Evolutionary conservation across 208 protist species (phyloP), one percentile per base, ranked within the genome.

Genomic region (Blastocrithidia nonstop): DNA sequence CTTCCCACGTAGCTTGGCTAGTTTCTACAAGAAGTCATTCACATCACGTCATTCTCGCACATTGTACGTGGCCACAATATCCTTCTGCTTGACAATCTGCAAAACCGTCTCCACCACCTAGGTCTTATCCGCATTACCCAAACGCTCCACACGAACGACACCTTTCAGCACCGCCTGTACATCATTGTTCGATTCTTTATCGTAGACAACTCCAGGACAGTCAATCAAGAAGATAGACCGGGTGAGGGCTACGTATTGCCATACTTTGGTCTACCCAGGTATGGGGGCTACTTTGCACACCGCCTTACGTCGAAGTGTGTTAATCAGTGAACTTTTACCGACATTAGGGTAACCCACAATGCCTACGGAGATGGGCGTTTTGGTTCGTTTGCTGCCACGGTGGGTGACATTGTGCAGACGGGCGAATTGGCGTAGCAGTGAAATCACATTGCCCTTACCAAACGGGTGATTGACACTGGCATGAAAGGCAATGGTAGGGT

Each of bases 231-330:
- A 99, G 45, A 99, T 99, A 38, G 69, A 72, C 32, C 91, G 80
- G 32, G 97, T 98, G 9, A 99, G 77, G 1, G 95, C 95, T 24
- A 99, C 94, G 68, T 99, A 99, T 71, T 99, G 97, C 98, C 98
- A 99, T 19, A 99, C 96, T 57, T 99, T 99, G n/a, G 98, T 99
- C 66, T 99, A 95, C 25, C 98, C 98, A 6, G 98, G 96, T 56
- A 99, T 96, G 5, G 98, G 98, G 0, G 98, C 98, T 17, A 98
- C 96, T 47, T 97, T 98, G 78, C 97, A 99, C 23, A 98, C 96
- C 26, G 84, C 71, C 59, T 98, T 97, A n/a, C 67, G 61, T n/a
- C 87, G 71, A 0, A 99, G 71, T 1, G 98, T 98, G 67, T 99
- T 99, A 61, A 99, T 99, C n/a, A 99, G 71, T 6, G 94, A 98